A percentile compares a stretch with the other conserved stretches of the same genome.
Conservation (phyloP, 768 basidiomycete genomes). For the Pleurotus platypus region DNA sequence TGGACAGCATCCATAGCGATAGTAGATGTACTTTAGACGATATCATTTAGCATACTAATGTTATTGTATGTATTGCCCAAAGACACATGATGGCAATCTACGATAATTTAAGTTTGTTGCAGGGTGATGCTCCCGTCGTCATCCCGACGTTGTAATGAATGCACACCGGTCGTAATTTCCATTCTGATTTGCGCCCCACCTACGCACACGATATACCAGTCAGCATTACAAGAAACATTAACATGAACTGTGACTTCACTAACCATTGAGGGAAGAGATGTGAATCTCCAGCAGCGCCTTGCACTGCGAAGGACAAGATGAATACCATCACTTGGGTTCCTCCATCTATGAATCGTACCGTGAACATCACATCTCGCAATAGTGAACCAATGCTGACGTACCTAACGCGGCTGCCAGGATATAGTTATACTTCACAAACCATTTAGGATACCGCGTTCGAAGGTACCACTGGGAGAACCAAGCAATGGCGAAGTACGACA, state of each 20-base stretch:
- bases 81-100: too few relatives aligned
- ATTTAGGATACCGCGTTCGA: constrained; percentile 38
- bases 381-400: constrained; percentile 3
- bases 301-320: constrained; percentile 46
- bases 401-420: constrained; percentile 35
- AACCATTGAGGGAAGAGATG: constrained; percentile 51
- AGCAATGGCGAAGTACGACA: constrained; percentile 37
- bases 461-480: constrained; percentile 46
- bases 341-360: background rate
- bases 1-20: too few relatives aligned
- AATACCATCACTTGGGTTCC: constrained; percentile 50
- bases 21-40: too few relatives aligned
- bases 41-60: too few relatives aligned
- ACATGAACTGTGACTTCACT: background rate
- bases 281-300: constrained; percentile 45
- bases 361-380: background rate
- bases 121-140: background rate
- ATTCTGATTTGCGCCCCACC: constrained; percentile 55
- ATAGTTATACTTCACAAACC: constrained; percentile 44
- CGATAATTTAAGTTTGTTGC: too few relatives aligned
- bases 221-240: background rate
- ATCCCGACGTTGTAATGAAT: constrained; percentile 15
- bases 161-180: constrained; percentile 36
- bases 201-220: constrained; percentile 2
- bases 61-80: too few relatives aligned